These are phyloP conservation scores for Trichopus zeylanicus DNA, from an alignment of 116 monocot genomes.

Conservation along the genomic window DNA sequence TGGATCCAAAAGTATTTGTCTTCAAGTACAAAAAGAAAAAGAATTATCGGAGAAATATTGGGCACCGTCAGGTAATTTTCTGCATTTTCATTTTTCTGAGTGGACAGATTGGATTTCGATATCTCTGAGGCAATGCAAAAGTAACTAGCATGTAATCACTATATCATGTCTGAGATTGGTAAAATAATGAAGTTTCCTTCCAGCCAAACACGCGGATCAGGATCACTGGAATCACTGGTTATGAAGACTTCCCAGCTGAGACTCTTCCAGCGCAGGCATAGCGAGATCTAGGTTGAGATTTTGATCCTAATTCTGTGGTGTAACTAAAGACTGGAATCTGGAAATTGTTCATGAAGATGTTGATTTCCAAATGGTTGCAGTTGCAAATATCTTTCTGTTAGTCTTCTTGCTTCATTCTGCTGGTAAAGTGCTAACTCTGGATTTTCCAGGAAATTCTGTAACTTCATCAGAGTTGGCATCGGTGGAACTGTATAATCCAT, in stretches of 20 bases:
- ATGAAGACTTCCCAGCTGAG: constrained; percentile 12
- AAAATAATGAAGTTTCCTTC: constrained; percentile 4
- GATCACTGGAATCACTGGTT: constrained; percentile 21
- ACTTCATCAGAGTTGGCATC: too few species aligned
- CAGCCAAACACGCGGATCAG: constrained; percentile 90
- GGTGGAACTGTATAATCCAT: too few species aligned
- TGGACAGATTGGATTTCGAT: too few species aligned
- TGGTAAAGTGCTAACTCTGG: too few species aligned
- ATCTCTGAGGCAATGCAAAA: neutral
- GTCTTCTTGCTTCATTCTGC: too few species aligned
- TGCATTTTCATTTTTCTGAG: too few species aligned
- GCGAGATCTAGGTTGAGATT: constrained; percentile 6
- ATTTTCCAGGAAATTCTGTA: too few species aligned
- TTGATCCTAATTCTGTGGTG: neutral
- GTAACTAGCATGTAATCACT: neutral
- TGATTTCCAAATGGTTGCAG: neutral
- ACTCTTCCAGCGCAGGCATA: constrained; percentile 6
- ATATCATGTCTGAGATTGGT: neutral
- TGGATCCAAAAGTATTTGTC: constrained; percentile 75
- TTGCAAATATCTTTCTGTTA: too few species aligned
- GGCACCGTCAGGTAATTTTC: constrained; percentile 87
- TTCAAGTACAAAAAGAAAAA: constrained; percentile 94
- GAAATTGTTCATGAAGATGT: neutral
- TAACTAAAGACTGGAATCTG: neutral
- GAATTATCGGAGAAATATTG: constrained; percentile 81